Base-by-base conservation (phyloP, 495 filamentous ascomycete species). In the Chaetomidium leptoderma region DNA sequence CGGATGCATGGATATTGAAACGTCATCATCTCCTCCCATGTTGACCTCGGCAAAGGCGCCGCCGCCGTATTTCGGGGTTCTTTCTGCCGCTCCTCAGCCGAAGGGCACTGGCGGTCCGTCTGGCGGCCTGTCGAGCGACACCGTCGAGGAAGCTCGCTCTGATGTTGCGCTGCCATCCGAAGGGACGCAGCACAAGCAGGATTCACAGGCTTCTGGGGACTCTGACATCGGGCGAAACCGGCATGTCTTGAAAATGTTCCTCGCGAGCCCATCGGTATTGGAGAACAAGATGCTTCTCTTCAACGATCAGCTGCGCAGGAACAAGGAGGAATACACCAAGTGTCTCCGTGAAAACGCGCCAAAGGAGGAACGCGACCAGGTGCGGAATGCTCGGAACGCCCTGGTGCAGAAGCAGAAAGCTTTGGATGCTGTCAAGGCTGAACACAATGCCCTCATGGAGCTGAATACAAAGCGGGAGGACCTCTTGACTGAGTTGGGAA, bases 331-430 rank as follows among this genome's bases (percentile, higher is more conserved):
- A 13, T 78, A 66, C 48, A 65, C 51, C 43, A 60, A 56, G 35
- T 69, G 67, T 13, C 57, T 77, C 2, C 63, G 65, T 13, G 63
- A 69, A n/a, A 62, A 64, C 0, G 59, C 62, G 4, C 59, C 65
- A 10, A 67, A 60, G 42, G 67, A 70, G 4, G 67, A 70, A 37
- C 69, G 71, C 32, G 66, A 70, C 4, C 62, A 57, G 23, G 56
- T 76, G n/a, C 66, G 72, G 33, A 61, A 62, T 37, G 69, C 70
- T 32, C 73, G 74, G 52, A 64, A 68, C 32, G 60, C 36, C 7
- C 53, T 74, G 39, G 36, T 65, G 21, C 63, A 64, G 42, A 68
- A 72, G 37, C 66, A 75, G 37, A 63, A 63, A 48, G 65, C 66
- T 13, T 36, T 76, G 14, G 61, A 69, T 10, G 51, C 57, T 5